phyloP scores from a whole-genome alignment of 1,139 yeast genomes.

The Debaryomyces fabryi region DNA sequence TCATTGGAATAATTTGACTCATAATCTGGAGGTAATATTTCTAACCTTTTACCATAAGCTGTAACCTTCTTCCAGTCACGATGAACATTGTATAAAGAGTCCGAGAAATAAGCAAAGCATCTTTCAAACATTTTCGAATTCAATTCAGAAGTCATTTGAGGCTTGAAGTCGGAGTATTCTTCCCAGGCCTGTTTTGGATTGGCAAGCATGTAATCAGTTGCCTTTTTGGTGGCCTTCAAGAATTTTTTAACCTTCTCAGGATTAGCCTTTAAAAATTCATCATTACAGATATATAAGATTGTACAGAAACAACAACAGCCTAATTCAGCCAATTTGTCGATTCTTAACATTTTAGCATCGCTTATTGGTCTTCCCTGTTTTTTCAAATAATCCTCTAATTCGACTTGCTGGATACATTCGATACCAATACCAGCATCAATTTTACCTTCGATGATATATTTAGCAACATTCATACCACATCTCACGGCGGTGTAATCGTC shows the following conservation, averaged over 20 bases:
- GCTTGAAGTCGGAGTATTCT: slow-evolving; percentile 51
- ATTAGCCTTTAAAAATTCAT: slow-evolving; percentile 49
- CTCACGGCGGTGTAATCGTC: slow-evolving; percentile 61
- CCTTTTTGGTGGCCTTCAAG: slow-evolving; percentile 51
- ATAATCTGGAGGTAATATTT: slow-evolving; percentile 53
- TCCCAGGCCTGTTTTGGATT: slow-evolving; percentile 51
- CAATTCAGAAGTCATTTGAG: slow-evolving; percentile 45
- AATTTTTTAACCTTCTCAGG: slow-evolving; percentile 50
- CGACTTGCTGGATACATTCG: slow-evolving; percentile 62
- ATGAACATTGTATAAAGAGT: slow-evolving; percentile 53
- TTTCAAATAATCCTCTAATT: slow-evolving; percentile 54
- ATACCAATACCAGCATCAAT: slow-evolving; percentile 63
- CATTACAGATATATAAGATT: slow-evolving; percentile 57
- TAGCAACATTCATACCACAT: slow-evolving; percentile 64
- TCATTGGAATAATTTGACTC: slow-evolving; percentile 54
- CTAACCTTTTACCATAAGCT: slow-evolving; percentile 56
- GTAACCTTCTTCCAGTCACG: slow-evolving; percentile 62
- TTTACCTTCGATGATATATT: slow-evolving; percentile 55
- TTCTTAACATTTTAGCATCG: slow-evolving; percentile 59
- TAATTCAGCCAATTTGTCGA: slow-evolving; percentile 57
- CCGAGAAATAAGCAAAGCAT: slow-evolving; percentile 58
- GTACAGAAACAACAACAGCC: slow-evolving; percentile 67
- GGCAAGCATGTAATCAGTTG: slow-evolving; percentile 50
- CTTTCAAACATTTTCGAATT: slow-evolving; percentile 53
- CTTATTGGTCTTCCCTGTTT: slow-evolving; percentile 45